Evolutionary conservation across 148 eudicot genomes (phyloP).

Genomic region (Silene conica): DNA sequence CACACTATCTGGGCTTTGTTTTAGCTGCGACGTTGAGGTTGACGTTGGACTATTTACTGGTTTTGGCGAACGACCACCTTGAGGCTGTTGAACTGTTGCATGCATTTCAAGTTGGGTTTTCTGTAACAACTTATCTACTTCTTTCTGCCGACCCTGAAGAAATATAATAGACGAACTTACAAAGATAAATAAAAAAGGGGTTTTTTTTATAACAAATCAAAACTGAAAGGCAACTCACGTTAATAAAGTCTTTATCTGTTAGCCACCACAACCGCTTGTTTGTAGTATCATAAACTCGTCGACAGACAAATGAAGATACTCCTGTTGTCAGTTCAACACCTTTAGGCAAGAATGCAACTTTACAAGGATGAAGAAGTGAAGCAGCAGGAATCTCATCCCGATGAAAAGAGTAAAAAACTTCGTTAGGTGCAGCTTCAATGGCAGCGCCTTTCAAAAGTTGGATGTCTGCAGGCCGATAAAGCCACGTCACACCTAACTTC

Average conservation of each 20-base stretch:
- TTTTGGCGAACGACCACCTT: constrained; percentile 77
- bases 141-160: constrained; percentile 80
- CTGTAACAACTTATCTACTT: constrained; percentile 68
- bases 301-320: constrained; percentile 78
- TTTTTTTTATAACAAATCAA: too few relatives aligned
- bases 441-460: constrained; percentile 57
- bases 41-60: constrained; percentile 48
- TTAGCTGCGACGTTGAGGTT: constrained; percentile 37
- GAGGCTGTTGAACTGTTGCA: constrained; percentile 42
- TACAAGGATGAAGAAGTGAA: constrained; percentile 90
- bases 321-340: constrained; percentile 87
- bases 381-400: constrained; percentile 89
- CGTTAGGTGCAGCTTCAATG: constrained; percentile 85
- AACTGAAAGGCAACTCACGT: constrained; percentile 39
- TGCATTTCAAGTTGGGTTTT: constrained; percentile 70
- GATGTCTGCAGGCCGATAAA: constrained; percentile 74
- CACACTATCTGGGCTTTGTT: constrained; percentile 58
- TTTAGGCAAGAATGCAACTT: constrained; percentile 81
- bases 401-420: constrained; percentile 82
- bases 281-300: constrained; percentile 77
- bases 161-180: neutral
- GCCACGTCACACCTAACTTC: constrained; percentile 66
- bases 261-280: constrained; percentile 90
- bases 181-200: neutral
- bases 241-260: constrained; percentile 67